Evolutionary conservation across 306 rosid species (phyloP).

Genomic region (Castanopsis chinensis): DNA sequence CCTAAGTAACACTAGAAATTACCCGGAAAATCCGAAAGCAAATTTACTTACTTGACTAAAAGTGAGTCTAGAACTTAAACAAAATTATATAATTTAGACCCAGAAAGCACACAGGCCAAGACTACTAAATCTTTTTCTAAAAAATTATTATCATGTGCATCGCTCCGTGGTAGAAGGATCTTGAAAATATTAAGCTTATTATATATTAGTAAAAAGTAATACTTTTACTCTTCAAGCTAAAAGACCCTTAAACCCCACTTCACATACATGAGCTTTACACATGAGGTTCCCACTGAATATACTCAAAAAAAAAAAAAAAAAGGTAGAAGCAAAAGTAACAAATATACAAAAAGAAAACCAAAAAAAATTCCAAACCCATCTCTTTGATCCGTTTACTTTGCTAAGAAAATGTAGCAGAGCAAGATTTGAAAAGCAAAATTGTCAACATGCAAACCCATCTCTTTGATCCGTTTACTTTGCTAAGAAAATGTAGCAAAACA

Average conservation of each 20-base stretch:
- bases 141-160: constrained; percentile 32
- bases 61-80: constrained; percentile 8
- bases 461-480: constrained; percentile 16
- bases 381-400: constrained; percentile 18
- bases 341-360: neutral
- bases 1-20: neutral
- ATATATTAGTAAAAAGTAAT: neutral
- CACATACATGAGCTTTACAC: constrained; percentile 47
- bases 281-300: neutral
- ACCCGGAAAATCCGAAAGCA: neutral
- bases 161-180: constrained; percentile 33
- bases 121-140: neutral
- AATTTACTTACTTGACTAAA: constrained; percentile 15
- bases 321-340: neutral
- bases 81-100: neutral
- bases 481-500: constrained; percentile 6
- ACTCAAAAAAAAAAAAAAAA: neutral
- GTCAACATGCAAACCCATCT: neutral
- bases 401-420: constrained; percentile 1
- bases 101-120: constrained; percentile 21
- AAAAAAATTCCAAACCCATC: neutral
- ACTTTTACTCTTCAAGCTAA: constrained; percentile 29
- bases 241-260: constrained; percentile 72
- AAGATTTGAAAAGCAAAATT: neutral
- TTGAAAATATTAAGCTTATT: constrained; percentile 30